Evolutionary conservation across 164 flowering plant genomes (phyloP), one percentile per base, ranked within the genome.

Genomic region (Stephania japonica): DNA sequence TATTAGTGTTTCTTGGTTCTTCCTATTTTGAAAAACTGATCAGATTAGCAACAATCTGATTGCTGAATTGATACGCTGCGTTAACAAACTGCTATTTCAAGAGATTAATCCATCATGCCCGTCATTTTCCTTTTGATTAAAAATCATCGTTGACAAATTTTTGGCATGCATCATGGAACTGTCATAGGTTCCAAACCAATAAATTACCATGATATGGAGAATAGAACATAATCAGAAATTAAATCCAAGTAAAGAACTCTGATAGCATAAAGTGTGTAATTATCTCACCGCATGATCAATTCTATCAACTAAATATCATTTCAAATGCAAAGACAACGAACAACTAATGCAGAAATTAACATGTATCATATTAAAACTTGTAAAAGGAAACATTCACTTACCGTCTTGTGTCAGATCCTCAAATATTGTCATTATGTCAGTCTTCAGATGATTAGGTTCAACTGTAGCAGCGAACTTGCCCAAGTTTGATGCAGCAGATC

Each of bases 381-480:
- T 32, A 32, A 32, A 32, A 32, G 38, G 38, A 32, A 4, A 2
- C 38, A 32, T 32, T 6, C 24, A 75, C 75, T 27, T 86, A 95
- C 99, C 99, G 86, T 95, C 99, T 68, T 90, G 98, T 11, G 99
- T 95, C 44, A 95, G 83, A 80, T 91, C 94, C 74, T 90, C 98
- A 83, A 95, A 95, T 66, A 95, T 87, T 25, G 96, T 74, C 96
- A 95, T 90, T 71, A 95, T 86, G 68, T 91, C 98, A 71, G 87
- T 71, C 84, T 90, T 91, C 83, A 91, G 78, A 84, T 92, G 90
- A 67, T 88, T 79, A 71, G 93, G 73, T 79, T 95, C 99, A 73
- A 95, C 90, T 12, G 97, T 93, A 43, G 98, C 96, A 78, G 99
- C 99, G 86, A 91, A 92, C 82, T 93, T 95, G 19, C 99, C 98